Base-by-base conservation (phyloP, 2,329 filamentous ascomycete genomes). In the Nannizziopsis barbatae region DNA sequence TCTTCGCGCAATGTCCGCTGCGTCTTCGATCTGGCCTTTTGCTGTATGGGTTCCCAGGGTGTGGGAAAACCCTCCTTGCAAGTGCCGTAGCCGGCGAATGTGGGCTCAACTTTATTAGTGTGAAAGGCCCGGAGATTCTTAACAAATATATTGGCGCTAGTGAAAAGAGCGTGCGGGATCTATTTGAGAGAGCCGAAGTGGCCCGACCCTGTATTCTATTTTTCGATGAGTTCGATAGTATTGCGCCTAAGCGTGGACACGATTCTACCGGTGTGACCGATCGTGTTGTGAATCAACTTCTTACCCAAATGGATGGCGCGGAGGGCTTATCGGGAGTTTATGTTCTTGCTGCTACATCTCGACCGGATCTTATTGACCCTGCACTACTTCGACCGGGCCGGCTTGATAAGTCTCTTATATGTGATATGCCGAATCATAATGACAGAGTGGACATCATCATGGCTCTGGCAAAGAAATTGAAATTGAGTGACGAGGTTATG, bases 111-210 rank as follows among this genome's bases (percentile, higher is more conserved):
- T 98, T 98, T 67, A 98, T 98, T 66, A 89, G 83, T 36, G 92
- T 98, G 60, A 98, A 98, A 69, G 92, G 92, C 0, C 92, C 92
- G 0, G 93, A 98, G 65, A 96, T 98, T 51, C 71, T 98, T 47
- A 98, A 98, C 74, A 98, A 98, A 69, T 98, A 98, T 65, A 98
- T 98, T 51, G 92, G 92, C 61, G 92, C 92, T 0, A 94, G 86
- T 22, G 92, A 98, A 61, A 98, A 98, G 73, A 88, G 82, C 52
- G 89, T 98, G 5, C 81, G 93, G 37, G 92, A 98, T 64, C 74
- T 98, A 1, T 98, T 98, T 60, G 90, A 95, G 62, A 80, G 92
- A 37, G 92, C 92, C 0, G 54, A 69, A 46, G 90, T 92, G 2
- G 92, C 92, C 3, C 81, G 84, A 51, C 93, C 93, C 0, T 96